A percentile compares a stretch with the other conserved stretches of the same genome.
phyloP scores from a whole-genome alignment of 2,329 filamentous ascomycete species.

The Metarhizium humberi region DNA sequence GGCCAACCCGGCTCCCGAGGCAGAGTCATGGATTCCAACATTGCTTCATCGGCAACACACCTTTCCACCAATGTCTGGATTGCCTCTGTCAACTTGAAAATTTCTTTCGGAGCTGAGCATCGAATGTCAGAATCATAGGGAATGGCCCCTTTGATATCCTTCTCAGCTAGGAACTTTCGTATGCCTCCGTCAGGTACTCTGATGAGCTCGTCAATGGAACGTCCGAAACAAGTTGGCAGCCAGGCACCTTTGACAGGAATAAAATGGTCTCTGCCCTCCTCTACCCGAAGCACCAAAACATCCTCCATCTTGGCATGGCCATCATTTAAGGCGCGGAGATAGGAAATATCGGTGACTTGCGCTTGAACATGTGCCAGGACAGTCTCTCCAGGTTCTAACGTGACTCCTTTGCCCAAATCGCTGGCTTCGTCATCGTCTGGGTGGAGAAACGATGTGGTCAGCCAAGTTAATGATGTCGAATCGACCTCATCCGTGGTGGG shows the following conservation, averaged over 20 bases:
- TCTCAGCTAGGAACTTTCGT: conserved; percentile 36
- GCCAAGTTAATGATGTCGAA: conserved; percentile 49
- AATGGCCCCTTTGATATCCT: conserved; percentile 37
- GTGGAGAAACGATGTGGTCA: conserved; percentile 55
- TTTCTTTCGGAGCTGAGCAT: conserved; percentile 76
- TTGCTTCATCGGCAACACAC: conserved; percentile 50
- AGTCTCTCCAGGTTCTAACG: conserved; percentile 77
- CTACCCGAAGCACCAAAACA: conserved; percentile 76
- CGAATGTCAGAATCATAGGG: conserved; percentile 50
- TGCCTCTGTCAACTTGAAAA: conserved; percentile 81
- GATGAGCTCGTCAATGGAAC: conserved; percentile 81
- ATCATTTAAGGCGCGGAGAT: conserved; percentile 64
- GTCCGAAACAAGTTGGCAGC: conserved; percentile 73
- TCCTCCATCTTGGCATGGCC: conserved; percentile 63
- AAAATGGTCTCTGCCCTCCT: conserved; percentile 83
- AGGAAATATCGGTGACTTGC: conserved; percentile 52
- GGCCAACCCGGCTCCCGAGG: conserved; percentile 52
- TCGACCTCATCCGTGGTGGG: conserved; percentile 41
- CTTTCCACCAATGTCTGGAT: conserved; percentile 52
- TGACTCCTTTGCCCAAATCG: conserved; percentile 41
- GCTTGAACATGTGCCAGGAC: conserved; percentile 60
- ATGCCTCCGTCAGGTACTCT: conserved; percentile 76
- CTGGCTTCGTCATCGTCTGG: conserved; percentile 23
- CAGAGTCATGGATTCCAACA: conserved; percentile 44
- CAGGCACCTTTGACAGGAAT: conserved; percentile 71